Evolutionary conservation across 495 filamentous ascomycete species (phyloP).

Genomic region (Neurospora sublineolata): DNA sequence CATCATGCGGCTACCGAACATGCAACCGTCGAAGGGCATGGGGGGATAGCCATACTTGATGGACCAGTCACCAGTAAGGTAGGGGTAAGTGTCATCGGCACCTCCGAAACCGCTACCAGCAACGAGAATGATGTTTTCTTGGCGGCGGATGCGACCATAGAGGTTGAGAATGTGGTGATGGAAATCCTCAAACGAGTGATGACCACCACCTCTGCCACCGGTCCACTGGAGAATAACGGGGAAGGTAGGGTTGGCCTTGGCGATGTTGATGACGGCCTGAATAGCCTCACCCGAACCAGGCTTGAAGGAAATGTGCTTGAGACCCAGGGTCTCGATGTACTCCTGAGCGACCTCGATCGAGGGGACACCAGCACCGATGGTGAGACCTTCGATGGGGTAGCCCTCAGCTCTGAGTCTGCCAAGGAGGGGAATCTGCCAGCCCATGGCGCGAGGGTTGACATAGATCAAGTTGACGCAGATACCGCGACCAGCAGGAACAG

Average conservation of each 20-base stretch:
- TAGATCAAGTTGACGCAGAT: conserved; percentile 95
- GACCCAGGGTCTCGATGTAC: conserved; percentile 84
- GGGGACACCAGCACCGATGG: conserved; percentile 88
- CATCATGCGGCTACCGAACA: conserved; percentile 92
- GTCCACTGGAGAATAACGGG: conserved; percentile 92
- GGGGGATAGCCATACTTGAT: conserved; percentile 73
- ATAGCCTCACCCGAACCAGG: conserved; percentile 84
- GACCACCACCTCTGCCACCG: conserved; percentile 83
- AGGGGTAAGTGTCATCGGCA: conserved; percentile 84
- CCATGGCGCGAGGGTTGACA: conserved; percentile 91
- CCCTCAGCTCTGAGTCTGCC: conserved; percentile 75
- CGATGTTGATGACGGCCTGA: conserved; percentile 82
- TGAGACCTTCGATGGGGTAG: conserved; percentile 86
- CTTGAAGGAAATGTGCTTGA: conserved; percentile 94
- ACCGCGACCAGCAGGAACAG: conserved; percentile 79
- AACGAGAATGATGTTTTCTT: conserved; percentile 75
- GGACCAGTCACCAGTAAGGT: conserved; percentile 82
- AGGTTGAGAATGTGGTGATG: conserved; percentile 85
- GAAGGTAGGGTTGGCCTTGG: conserved; percentile 80
- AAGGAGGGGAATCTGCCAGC: conserved; percentile 91
- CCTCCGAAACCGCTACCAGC: conserved; percentile 90
- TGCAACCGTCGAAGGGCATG: conserved; percentile 87
- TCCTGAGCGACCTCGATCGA: conserved; percentile 90
- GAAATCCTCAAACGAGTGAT: conserved; percentile 94
- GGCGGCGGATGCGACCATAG: conserved; percentile 74